These are phyloP conservation scores for Didymella glomerata DNA, from an alignment of 2,329 filamentous ascomycete genomes.

Conservation along the genomic window DNA sequence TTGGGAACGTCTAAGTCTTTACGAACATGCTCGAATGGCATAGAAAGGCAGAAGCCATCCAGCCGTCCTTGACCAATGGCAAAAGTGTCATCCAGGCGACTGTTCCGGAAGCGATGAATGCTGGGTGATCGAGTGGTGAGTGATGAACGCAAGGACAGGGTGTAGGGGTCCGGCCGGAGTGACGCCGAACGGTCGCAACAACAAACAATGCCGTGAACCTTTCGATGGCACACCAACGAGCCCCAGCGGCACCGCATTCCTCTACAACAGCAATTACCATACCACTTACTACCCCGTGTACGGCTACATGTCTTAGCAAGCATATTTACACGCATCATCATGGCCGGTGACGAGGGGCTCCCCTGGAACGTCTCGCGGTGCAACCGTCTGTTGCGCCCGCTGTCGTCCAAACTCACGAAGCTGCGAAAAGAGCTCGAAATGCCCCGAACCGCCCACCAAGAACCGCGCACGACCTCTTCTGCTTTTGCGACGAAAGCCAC, in stretches of 20 bases:
- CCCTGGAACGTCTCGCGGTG: conserved; percentile 56
- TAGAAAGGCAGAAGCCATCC: too few species aligned
- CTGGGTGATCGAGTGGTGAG: too few species aligned
- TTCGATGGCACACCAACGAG: conserved; percentile 1
- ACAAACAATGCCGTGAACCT: conserved; percentile 14
- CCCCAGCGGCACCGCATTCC: conserved; percentile 5
- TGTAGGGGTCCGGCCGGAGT: conserved; percentile 4
- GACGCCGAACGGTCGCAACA: conserved; percentile 12
- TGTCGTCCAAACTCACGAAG: conserved; percentile 53
- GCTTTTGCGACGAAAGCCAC: conserved; percentile 39
- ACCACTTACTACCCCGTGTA: not conserved
- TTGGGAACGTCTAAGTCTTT: too few species aligned
- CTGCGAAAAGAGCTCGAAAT: conserved; percentile 47
- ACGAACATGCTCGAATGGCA: too few species aligned
- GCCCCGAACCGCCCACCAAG: conserved; percentile 30
- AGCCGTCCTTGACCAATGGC: too few species aligned
- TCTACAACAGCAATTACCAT: not conserved
- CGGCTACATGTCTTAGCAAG: conserved; percentile 14
- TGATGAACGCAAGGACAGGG: not conserved
- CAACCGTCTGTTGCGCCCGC: conserved; percentile 54
- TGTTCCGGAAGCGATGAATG: too few species aligned
- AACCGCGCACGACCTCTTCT: conserved; percentile 33
- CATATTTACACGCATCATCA: conserved; percentile 29
- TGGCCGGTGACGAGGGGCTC: conserved; percentile 44
- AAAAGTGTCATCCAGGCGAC: too few species aligned